A percentile compares a stretch with the other conserved stretches of the same genome.
phyloP scores from a whole-genome alignment of 2,329 filamentous ascomycete genomes.

The Penicillium sp. region DNA sequence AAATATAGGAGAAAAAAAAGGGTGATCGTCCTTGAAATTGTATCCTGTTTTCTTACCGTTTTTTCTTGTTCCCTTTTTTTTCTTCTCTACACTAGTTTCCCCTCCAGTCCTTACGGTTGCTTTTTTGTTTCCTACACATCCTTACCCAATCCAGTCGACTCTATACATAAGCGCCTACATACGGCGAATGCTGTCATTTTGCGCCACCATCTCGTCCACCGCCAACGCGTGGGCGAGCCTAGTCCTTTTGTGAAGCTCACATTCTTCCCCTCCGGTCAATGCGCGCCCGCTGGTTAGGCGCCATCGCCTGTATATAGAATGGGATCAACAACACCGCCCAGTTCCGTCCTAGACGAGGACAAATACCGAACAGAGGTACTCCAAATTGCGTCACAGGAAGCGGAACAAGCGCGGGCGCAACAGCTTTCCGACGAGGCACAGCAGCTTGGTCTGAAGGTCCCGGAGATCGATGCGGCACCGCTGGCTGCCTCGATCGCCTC shows the following conservation, averaged over 20 bases:
- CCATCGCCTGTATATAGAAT: constrained; percentile 20
- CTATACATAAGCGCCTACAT: neutral
- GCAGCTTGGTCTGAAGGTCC: constrained; percentile 37
- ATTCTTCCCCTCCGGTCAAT: constrained; percentile 13
- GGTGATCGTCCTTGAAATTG: neutral
- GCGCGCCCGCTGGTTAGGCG: constrained; percentile 25
- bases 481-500: constrained; percentile 38
- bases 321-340: constrained; percentile 9
- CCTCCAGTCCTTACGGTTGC: constrained; percentile 9
- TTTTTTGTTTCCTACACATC: constrained; percentile 5
- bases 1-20: neutral
- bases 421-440: constrained; percentile 39
- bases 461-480: constrained; percentile 34
- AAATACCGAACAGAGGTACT: constrained; percentile 42
- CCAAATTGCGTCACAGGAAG: constrained; percentile 31
- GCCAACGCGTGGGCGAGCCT: constrained; percentile 35
- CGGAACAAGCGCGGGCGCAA: constrained; percentile 41
- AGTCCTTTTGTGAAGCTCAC: constrained; percentile 14
- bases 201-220: constrained; percentile 31
- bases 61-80: neutral
- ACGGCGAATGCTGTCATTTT: constrained; percentile 33
- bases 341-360: constrained; percentile 33
- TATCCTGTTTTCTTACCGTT: neutral
- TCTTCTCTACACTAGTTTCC: neutral
- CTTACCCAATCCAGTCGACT: constrained; percentile 9